Evolutionary conservation across 495 filamentous ascomycete species (phyloP).

Genomic region (Achaetomiella virescens): DNA sequence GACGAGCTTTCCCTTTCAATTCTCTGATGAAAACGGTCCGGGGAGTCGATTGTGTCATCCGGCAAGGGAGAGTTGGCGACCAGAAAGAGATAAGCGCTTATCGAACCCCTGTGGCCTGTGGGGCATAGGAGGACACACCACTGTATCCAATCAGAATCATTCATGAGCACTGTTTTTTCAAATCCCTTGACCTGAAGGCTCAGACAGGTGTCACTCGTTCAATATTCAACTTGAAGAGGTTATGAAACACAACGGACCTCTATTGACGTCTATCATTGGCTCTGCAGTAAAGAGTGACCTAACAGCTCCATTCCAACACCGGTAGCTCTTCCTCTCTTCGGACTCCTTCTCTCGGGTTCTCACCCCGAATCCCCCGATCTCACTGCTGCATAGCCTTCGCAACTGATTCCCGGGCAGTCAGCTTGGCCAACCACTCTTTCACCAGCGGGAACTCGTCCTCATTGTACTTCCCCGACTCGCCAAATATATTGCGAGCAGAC

Average conservation of each 20-base stretch:
- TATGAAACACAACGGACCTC: no score
- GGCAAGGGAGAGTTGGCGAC: constrained; percentile 12
- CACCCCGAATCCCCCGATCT: no score
- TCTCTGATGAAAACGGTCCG: neutral
- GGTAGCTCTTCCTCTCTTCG: neutral
- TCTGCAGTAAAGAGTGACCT: neutral
- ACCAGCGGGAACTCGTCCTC: constrained; percentile 28
- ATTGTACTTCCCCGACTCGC: constrained; percentile 6
- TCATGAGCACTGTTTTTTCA: no score
- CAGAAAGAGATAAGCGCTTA: constrained; percentile 8
- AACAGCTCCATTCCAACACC: neutral
- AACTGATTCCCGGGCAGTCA: constrained; percentile 10
- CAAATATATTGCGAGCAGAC: constrained; percentile 13
- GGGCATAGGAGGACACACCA: neutral
- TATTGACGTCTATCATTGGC: no score
- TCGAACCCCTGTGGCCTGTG: neutral
- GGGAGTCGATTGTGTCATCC: constrained; percentile 21
- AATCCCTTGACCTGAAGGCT: no score
- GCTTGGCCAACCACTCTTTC: constrained; percentile 33
- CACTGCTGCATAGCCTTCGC: neutral
- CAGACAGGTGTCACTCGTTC: no score
- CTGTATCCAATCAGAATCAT: no score
- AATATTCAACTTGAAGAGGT: no score
- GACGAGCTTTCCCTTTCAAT: neutral
- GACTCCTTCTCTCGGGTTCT: no score